Percentiles rank a stretch among this genome's conserved stretches.
Conservation (phyloP, 2,329 filamentous ascomycete species). For the Claviceps pusilla region DNA sequence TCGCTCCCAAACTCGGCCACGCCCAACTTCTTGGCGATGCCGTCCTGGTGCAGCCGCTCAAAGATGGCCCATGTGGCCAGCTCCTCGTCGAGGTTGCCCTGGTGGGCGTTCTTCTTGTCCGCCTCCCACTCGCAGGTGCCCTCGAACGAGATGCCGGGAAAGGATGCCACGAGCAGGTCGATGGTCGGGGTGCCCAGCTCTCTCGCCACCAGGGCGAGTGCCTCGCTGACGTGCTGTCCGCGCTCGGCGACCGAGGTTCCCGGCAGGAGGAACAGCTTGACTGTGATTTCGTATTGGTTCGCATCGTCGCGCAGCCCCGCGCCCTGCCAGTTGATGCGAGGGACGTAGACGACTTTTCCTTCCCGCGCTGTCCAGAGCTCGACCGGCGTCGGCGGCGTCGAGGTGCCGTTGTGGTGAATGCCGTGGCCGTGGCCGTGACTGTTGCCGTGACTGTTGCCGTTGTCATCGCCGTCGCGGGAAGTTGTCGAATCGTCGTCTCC, state of each 20-base stretch:
- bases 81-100: constrained; percentile 53
- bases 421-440: constrained; percentile 10
- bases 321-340: constrained; percentile 56
- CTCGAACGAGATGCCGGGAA: constrained; percentile 86
- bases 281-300: constrained; percentile 79
- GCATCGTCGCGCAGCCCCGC: constrained; percentile 67
- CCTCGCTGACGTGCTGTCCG: constrained; percentile 57
- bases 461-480: not conserved
- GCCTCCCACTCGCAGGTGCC: constrained; percentile 75
- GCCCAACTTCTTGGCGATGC: constrained; percentile 61
- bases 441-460: too few species aligned
- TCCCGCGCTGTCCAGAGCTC: constrained; percentile 55
- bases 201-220: constrained; percentile 63
- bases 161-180: constrained; percentile 82
- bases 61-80: constrained; percentile 55
- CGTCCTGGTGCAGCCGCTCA: constrained; percentile 57
- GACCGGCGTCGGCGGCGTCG: constrained; percentile 13
- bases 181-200: constrained; percentile 63
- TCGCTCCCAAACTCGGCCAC: constrained; percentile 84
- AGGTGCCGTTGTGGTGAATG: constrained; percentile 17
- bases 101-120: constrained; percentile 43
- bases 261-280: constrained; percentile 87
- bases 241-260: constrained; percentile 50
- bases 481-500: constrained; percentile 4
- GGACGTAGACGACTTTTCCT: constrained; percentile 53